Conservation (phyloP, 2,329 filamentous ascomycete genomes). For the Cladosporium phlei region DNA sequence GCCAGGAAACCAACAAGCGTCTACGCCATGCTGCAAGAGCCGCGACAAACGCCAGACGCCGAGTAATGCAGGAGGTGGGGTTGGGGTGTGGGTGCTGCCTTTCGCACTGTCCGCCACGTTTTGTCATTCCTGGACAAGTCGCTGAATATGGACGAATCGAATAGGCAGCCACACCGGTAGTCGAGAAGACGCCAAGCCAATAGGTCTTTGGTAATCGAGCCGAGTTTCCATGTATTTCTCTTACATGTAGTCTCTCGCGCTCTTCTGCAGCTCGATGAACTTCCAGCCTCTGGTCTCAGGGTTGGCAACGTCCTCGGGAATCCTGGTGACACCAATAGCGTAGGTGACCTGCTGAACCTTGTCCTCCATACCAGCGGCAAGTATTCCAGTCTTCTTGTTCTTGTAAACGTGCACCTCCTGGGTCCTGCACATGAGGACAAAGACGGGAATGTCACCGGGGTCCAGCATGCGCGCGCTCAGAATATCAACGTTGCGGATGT, state of each 20-base stretch:
- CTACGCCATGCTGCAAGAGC: background rate
- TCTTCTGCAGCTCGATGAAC: constrained; percentile 98
- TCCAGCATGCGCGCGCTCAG: constrained; percentile 74
- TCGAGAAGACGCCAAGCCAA: background rate
- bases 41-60: background rate
- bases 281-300: constrained; percentile 95
- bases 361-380: constrained; percentile 97
- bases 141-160: background rate
- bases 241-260: constrained; percentile 80
- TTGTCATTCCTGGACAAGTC: background rate
- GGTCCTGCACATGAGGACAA: constrained; percentile 92
- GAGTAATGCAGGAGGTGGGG: background rate
- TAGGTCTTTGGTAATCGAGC: background rate
- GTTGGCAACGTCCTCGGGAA: constrained; percentile 94
- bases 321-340: constrained; percentile 89
- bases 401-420: constrained; percentile 97
- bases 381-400: constrained; percentile 80
- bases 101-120: background rate
- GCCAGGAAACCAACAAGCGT: background rate
- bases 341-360: constrained; percentile 98
- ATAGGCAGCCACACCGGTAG: background rate
- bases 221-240: background rate
- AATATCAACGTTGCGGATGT: constrained; percentile 92
- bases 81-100: background rate
- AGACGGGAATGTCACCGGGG: constrained; percentile 84